Percentiles rank a stretch among this genome's conserved stretches.
Conservation (phyloP, 2,329 filamentous ascomycete genomes). For the Fusarium penzigii region DNA sequence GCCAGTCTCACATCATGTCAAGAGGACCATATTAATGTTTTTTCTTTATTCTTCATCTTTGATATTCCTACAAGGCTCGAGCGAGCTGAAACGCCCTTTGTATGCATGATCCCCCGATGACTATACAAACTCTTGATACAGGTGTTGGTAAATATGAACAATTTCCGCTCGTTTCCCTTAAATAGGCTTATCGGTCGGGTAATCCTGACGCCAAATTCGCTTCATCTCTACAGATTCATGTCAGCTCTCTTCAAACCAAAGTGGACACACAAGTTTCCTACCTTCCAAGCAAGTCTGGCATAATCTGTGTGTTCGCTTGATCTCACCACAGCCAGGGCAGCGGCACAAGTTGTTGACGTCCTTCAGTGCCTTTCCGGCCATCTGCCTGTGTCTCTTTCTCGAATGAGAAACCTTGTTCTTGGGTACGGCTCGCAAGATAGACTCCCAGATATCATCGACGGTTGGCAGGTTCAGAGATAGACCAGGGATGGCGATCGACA, state of each 20-base stretch:
- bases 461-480: conserved; percentile 57
- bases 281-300: conserved; percentile 86
- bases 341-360: conserved; percentile 85
- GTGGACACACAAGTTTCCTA: conserved; percentile 39
- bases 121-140: conserved; percentile 35
- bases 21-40: background rate
- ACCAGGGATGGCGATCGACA: conserved; percentile 60
- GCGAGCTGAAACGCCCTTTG: conserved; percentile 35
- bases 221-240: conserved; percentile 42
- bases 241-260: conserved; percentile 5
- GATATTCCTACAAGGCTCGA: conserved; percentile 33
- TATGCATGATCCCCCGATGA: conserved; percentile 34
- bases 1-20: conserved; percentile 1
- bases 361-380: conserved; percentile 93
- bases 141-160: conserved; percentile 23
- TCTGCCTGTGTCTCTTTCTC: conserved; percentile 89
- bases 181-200: conserved; percentile 36
- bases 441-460: conserved; percentile 86
- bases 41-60: conserved; percentile 14
- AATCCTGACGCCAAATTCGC: conserved; percentile 45
- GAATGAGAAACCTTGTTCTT: conserved; percentile 99
- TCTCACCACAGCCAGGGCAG: conserved; percentile 84
- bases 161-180: conserved; percentile 18
- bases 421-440: conserved; percentile 85
- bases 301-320: conserved; percentile 85